Evolutionary conservation across 257 asterid species (phyloP).

Genomic region (Galeopsis tetrahit): DNA sequence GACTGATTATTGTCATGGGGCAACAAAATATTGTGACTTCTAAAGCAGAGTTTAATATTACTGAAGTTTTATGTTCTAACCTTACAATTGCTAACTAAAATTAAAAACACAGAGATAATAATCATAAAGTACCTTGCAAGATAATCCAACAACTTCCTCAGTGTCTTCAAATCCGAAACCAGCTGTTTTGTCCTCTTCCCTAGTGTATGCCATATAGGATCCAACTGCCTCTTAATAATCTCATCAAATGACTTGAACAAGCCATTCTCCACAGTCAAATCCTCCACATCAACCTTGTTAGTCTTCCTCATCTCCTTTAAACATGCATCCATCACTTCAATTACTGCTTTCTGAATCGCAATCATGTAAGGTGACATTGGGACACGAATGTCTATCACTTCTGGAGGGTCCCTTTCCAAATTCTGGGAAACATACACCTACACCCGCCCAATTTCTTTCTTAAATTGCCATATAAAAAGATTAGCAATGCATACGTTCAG

Average conservation of each 20-base stretch:
- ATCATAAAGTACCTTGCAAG: conserved; percentile 68
- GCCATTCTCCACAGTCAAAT: conserved; percentile 93
- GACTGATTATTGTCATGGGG: background rate
- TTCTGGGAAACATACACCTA: conserved; percentile 95
- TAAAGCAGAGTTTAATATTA: conserved; percentile 1
- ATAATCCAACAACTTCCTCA: conserved; percentile 92
- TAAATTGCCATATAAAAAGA: conserved; percentile 3
- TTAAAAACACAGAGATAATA: conserved; percentile 16
- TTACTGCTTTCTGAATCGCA: conserved; percentile 88
- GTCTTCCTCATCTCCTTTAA: conserved; percentile 96
- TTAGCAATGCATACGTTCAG: background rate
- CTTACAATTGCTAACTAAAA: conserved; percentile 7
- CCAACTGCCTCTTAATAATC: conserved; percentile 89
- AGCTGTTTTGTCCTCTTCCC: conserved; percentile 96
- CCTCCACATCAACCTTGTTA: conserved; percentile 95
- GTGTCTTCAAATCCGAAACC: conserved; percentile 93
- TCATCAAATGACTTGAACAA: conserved; percentile 98
- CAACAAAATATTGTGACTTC: conserved; percentile 3
- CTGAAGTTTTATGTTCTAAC: conserved; percentile 5
- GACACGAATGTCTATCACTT: conserved; percentile 89
- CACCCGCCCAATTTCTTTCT: background rate
- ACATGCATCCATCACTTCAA: conserved; percentile 97
- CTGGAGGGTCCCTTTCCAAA: conserved; percentile 91
- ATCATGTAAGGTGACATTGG: conserved; percentile 88
- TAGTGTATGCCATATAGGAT: conserved; percentile 97